A percentile compares a stretch with the other conserved stretches of the same genome.
phyloP scores from a whole-genome alignment of 345 rosid species.

The Pugionium dolabratum region DNA sequence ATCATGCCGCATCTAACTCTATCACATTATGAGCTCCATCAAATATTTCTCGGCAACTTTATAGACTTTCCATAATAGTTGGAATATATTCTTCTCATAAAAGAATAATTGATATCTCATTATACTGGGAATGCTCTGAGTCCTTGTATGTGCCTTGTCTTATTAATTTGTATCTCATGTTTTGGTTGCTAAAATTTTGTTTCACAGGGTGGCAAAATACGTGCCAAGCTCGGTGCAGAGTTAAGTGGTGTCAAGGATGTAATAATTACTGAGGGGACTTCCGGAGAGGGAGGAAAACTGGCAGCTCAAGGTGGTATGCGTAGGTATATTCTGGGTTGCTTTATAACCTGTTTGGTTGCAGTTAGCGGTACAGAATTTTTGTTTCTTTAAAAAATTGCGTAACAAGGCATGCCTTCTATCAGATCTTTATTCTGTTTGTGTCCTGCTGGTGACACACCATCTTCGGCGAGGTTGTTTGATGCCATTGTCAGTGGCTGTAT shows the following conservation, averaged over 20 bases:
- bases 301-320: slow-evolving; percentile 87
- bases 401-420: slow-evolving; percentile 19
- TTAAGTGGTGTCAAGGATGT: slow-evolving; percentile 55
- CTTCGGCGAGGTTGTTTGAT: slow-evolving; percentile 87
- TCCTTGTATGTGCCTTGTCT: background rate
- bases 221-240: slow-evolving; percentile 69
- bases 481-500: slow-evolving; percentile 90
- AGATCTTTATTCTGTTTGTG: slow-evolving; percentile 78
- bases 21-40: background rate
- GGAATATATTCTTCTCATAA: background rate
- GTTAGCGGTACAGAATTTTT: too few relatives aligned
- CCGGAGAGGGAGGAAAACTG: slow-evolving; percentile 73
- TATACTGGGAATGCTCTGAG: slow-evolving; percentile 18
- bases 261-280: slow-evolving; percentile 69
- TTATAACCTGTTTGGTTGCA: background rate
- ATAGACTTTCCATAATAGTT: background rate
- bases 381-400: too few relatives aligned
- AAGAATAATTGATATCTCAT: slow-evolving; percentile 1
- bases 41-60: background rate
- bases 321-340: slow-evolving; percentile 44
- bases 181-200: slow-evolving; percentile 25
- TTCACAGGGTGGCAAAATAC: slow-evolving; percentile 81
- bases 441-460: slow-evolving; percentile 95
- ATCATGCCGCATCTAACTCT: slow-evolving; percentile 10
- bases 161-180: background rate